Evolutionary conservation across 106 monocot species (phyloP), one percentile per base, ranked within the genome.

Genomic region (Hemerocallis citrina): DNA sequence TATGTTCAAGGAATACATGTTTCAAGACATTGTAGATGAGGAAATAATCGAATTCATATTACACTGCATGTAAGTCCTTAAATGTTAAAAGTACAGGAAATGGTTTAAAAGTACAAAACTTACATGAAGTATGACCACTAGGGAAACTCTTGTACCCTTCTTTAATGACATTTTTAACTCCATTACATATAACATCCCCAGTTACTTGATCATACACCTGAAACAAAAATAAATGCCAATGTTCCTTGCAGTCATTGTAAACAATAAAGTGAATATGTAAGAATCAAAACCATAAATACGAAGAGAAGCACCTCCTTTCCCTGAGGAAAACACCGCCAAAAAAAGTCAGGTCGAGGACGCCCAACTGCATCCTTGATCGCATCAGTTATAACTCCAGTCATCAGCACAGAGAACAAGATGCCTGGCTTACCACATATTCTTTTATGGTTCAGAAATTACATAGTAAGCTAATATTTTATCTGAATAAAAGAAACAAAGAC

Each of bases 101-200:
- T n/a, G n/a, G n/a, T n/a, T n/a, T n/a, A n/a, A n/a, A n/a, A n/a
- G n/a, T n/a, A n/a, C n/a, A n/a, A n/a, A n/a, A 19, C 84, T 85
- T 76, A 79, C 84, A 76, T 50, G 84, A 79, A 68, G 84, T 73
- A 72, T 85, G 84, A 56, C 84, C 79, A 66, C 84, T 85, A 1
- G 76, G 84, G 57, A 84, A 85, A 56, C 84, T 79, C 65, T 79
- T 85, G 69, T 79, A 69, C 11, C 79, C 84, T 51, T 85, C 79
- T 38, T 70, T 79, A 32, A 85, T 56, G 28, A 64, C 40, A 33
- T 19, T 59, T 51, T 55, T 38, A 62, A 61, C 57, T 34, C 84
- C 84, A 61, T 79, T 68, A 41, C 79, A 85, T 31, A 80, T 73
- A 51, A 80, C 84, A 51, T 70, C 57, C 57, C 79, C 73, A 17